Evolutionary conservation across 75 land plant genomes (phyloP).

Genomic region (Selaginella tamariscina): DNA sequence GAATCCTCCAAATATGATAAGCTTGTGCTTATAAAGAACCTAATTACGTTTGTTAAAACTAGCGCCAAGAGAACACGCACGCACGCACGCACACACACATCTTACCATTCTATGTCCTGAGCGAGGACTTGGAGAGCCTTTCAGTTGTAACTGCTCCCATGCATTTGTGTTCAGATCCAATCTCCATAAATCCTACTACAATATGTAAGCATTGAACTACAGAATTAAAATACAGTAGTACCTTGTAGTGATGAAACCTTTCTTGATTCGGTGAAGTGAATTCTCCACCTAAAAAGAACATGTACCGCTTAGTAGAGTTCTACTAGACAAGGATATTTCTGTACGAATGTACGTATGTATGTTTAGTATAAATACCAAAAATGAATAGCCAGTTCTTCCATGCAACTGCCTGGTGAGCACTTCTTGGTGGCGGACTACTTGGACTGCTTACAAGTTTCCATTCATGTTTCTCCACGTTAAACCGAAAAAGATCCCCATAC

Average conservation of each 20-base stretch:
- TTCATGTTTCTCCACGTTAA: constrained; percentile 77
- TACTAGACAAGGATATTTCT: background rate
- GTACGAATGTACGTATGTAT: too few relatives aligned
- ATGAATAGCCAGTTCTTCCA: constrained; percentile 90
- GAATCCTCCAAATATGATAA: constrained; percentile 94
- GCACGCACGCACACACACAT: background rate
- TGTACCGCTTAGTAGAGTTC: background rate
- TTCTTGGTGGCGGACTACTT: constrained; percentile 98
- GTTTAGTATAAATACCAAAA: constrained; percentile 77
- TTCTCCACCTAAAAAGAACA: constrained; percentile 62
- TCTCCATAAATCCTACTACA: constrained; percentile 80
- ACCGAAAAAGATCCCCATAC: constrained; percentile 88
- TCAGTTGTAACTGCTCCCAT: constrained; percentile 85
- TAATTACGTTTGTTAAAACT: too few relatives aligned
- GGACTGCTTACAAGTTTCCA: constrained; percentile 97
- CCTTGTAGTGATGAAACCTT: constrained; percentile 98
- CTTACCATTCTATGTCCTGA: constrained; percentile 97
- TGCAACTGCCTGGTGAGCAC: constrained; percentile 96
- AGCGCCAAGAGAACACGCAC: background rate
- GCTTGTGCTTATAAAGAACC: constrained; percentile 95
- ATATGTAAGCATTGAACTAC: background rate
- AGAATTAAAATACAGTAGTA: constrained; percentile 8
- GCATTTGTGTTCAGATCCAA: constrained; percentile 84
- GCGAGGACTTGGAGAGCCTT: constrained; percentile 92
- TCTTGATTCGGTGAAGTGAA: constrained; percentile 99